phyloP scores from a whole-genome alignment of 2,329 filamentous ascomycete genomes.

The Aspergillus arachidicola region DNA sequence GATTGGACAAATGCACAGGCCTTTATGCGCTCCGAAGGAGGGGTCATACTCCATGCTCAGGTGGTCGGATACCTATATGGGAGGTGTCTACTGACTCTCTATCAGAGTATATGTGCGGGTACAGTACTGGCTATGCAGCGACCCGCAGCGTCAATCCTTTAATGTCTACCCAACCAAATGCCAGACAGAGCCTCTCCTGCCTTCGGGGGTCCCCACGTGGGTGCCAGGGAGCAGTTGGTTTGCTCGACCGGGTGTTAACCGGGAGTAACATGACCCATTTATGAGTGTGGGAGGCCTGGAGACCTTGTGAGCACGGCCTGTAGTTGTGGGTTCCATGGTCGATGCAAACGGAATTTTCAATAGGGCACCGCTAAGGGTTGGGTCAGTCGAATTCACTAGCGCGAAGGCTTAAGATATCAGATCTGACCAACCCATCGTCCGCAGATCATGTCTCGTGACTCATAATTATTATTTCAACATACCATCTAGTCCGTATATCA shows the following conservation, averaged over 20 bases:
- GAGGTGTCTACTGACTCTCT: neutral
- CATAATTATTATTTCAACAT: neutral
- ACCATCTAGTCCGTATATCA: neutral
- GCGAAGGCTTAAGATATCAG: neutral
- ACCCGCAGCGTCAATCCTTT: neutral
- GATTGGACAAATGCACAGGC: neutral
- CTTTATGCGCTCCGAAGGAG: neutral
- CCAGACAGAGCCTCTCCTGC: neutral
- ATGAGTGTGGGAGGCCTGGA: neutral
- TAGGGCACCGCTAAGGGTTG: neutral
- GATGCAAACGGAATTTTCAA: neutral
- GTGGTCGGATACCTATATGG: neutral
- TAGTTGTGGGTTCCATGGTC: neutral
- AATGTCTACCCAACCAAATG: neutral
- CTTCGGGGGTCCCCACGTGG: neutral
- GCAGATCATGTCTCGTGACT: constrained; percentile 3
- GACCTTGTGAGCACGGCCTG: neutral
- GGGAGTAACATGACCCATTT: neutral
- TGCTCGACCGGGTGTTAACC: neutral
- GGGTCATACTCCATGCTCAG: neutral
- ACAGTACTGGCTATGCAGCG: neutral
- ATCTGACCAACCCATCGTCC: neutral
- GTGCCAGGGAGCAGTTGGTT: neutral
- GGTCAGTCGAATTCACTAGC: neutral
- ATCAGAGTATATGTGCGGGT: neutral